Base-by-base conservation (phyloP, 306 rosid genomes). In the Rosa multiflora region DNA sequence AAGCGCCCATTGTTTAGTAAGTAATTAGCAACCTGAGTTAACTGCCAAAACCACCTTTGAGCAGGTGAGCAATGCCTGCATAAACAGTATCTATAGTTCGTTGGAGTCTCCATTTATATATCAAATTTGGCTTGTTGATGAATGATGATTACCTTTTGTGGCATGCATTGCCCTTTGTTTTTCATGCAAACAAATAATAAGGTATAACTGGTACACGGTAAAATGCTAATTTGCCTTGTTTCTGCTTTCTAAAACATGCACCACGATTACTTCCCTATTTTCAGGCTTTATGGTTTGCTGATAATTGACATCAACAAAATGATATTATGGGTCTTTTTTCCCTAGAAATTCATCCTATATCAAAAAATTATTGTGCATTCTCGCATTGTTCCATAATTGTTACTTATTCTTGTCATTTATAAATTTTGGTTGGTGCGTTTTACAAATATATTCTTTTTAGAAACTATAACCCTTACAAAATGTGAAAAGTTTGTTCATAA, bases 1-100 rank as follows among this genome's bases (percentile, higher is more conserved):
- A 74, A 52, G 42, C 67, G 48, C 67, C 69, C 32, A 43, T 75
- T 47, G 53, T 66, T 78, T 78, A 67, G 69, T 64, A 8, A 26
- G 29, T 37, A 17, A 35, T 66, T 37, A 15, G 37, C 70, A 42
- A 68, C 32, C 72, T 40, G 14, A 68, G 20, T 68, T 18, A 68
- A 68, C 72, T 68, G 32, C 72, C 52, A 42, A 40, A 68, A 20
- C 73, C 32, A 68, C 52, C 73, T 6, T 64, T 32, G 4, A 63
- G 8, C 5, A 23, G 2, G 6, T 59, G 66, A 14, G 39, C 37
- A 63, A 59, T 4, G 66, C 20, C 9, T 32, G 12, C 3, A 29
- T 63, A 63, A 58, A n/a, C 17, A 5, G 6, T 43, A 43, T 43
- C 32, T 8, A 43, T 1, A 8, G 11, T 53, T 53, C 59, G 8